These are phyloP conservation scores for apple (Malus domestica) DNA, from an alignment of 306 rosid species.

Conservation along the genomic window DNA sequence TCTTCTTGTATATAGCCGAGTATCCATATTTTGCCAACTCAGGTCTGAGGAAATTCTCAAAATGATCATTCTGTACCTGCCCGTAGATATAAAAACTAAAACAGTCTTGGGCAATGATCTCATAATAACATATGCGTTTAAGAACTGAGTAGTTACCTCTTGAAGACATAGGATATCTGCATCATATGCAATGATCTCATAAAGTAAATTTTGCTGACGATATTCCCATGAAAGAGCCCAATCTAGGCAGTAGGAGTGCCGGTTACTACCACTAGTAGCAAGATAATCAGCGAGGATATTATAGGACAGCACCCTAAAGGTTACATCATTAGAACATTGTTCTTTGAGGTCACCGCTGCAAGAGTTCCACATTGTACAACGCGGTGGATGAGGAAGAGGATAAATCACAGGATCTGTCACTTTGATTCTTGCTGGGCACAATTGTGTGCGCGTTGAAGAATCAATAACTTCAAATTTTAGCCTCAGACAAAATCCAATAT, in stretches of 20 bases:
- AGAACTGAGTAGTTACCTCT: slow-evolving; percentile 21
- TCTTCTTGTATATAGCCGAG: slow-evolving; percentile 20
- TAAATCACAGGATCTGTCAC: slow-evolving; percentile 24
- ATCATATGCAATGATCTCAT: slow-evolving; percentile 22
- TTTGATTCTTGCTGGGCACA: neutral
- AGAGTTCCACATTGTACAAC: slow-evolving; percentile 6
- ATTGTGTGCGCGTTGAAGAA: neutral
- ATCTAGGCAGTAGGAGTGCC: slow-evolving; percentile 5
- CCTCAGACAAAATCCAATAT: slow-evolving; percentile 19
- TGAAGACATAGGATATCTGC: slow-evolving; percentile 42
- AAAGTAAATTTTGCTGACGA: slow-evolving; percentile 20
- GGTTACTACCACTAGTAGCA: neutral
- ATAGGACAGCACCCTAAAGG: slow-evolving; percentile 31
- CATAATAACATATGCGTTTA: neutral
- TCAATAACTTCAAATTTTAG: slow-evolving; percentile 23
- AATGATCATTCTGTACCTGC: slow-evolving; percentile 32
- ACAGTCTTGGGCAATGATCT: neutral
- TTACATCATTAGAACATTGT: neutral
- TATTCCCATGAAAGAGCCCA: slow-evolving; percentile 36
- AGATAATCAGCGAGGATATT: slow-evolving; percentile 21
- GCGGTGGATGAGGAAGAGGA: slow-evolving; percentile 7
- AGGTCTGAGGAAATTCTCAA: slow-evolving; percentile 27
- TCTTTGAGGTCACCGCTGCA: neutral
- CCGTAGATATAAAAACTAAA: neutral
- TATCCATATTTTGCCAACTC: slow-evolving; percentile 26